Base-by-base conservation (phyloP, 2,329 filamentous ascomycete genomes). In the Aspergillus sp. region DNA sequence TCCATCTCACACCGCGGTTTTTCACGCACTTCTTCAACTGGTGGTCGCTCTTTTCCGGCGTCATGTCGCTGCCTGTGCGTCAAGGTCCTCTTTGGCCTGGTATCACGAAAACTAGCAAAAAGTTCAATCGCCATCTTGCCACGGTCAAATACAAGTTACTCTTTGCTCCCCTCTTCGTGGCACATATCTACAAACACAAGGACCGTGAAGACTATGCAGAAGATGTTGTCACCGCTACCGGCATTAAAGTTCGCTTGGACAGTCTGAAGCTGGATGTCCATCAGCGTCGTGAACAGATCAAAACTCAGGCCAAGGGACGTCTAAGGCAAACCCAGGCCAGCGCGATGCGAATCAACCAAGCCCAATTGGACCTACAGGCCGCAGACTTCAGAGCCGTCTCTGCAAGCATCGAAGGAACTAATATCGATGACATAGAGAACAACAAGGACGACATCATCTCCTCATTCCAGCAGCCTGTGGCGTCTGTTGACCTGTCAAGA, bases 11-110 rank as follows among this genome's bases (percentile, higher is more conserved):
- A 1, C 95, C 95, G 6, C 88, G 93, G 9, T 96, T 99, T 80
- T 99, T 99, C 74, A 97, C 94, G 0, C 95, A 99, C 73, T 99
- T 99, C 81, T 98, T 93, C 78, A 87, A 88, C 58, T 99, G 95
- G 95, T 98, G 93, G 92, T 94, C 90, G 0, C 87, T 98, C 66
- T 99, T 99, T 76, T 92, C 92, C 9, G 93, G 94, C 1, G 90
- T 94, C 9, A 92, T 98, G 88, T 96, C 94, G 11, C 82, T 99
- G 29, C 96, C 95, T 11, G 90, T 99, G 58, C 91, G 95, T 0
- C 96, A 99, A 78, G 95, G 95, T 16, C 84, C 85, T 51, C 83
- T 99, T 3, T 99, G 93, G 87, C 94, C 93, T 6, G 92, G 92
- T 0, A 85, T 92, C 24, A 95, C 97, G 67, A 97, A 96, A 81